Percentiles rank a stretch among this genome's conserved stretches.
These are phyloP conservation scores for Cantharellus anzutake DNA, from an alignment of 768 basidiomycete genomes.

Conservation along the genomic window DNA sequence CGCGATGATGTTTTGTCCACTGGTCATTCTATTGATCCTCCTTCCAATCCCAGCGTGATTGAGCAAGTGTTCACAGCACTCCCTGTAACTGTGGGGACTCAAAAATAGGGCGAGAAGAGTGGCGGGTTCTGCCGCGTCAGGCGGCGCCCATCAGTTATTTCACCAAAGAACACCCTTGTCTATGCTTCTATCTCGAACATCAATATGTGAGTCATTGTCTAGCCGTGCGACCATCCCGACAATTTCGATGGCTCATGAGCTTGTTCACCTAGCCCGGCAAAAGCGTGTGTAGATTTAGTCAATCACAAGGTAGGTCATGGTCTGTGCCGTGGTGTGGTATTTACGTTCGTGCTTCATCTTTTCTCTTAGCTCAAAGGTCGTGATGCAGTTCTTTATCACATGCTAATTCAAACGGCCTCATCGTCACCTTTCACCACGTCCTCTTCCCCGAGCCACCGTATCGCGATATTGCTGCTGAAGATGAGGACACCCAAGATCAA, in stretches of 20 bases:
- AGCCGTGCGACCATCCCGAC: neutral
- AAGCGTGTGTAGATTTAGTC: neutral
- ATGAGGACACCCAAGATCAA: too few relatives aligned
- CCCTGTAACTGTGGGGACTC: too few relatives aligned
- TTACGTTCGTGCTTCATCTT: neutral
- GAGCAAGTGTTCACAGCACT: too few relatives aligned
- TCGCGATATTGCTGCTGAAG: too few relatives aligned
- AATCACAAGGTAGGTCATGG: neutral
- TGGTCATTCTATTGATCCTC: too few relatives aligned
- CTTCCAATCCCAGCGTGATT: too few relatives aligned
- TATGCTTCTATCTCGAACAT: neutral
- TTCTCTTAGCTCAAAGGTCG: neutral
- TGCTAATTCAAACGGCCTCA: neutral
- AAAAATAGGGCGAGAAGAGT: too few relatives aligned
- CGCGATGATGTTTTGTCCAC: too few relatives aligned
- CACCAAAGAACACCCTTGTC: neutral
- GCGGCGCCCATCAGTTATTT: neutral
- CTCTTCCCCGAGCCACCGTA: too few relatives aligned
- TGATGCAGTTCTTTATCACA: neutral
- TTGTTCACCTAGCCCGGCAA: neutral
- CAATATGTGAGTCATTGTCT: neutral
- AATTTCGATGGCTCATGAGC: neutral
- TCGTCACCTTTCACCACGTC: too few relatives aligned
- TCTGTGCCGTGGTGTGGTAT: neutral
- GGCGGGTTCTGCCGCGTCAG: too few relatives aligned